A percentile compares a stretch with the other conserved stretches of the same genome.
phyloP scores from a whole-genome alignment of 2,329 filamentous ascomycete genomes.

The Alternaria triticina region DNA sequence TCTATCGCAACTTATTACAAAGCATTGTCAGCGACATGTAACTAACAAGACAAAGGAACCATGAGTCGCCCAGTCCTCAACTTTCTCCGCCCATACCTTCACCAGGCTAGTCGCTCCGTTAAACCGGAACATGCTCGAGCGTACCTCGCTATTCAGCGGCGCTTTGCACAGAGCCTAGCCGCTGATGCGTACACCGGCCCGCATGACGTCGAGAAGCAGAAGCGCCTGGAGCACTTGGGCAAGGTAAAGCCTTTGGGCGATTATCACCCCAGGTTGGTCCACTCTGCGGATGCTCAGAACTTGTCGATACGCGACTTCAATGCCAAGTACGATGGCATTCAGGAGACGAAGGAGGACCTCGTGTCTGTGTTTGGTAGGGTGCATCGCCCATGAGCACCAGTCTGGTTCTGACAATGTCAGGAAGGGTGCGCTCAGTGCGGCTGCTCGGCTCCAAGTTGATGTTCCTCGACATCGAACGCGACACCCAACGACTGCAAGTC shows the following conservation, averaged over 20 bases:
- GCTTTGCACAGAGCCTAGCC: constrained; percentile 29
- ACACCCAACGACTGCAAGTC: constrained; percentile 75
- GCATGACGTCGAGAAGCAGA: constrained; percentile 56
- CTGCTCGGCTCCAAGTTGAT: constrained; percentile 77
- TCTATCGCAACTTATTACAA: background rate
- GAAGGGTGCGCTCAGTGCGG: constrained; percentile 76
- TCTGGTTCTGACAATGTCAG: constrained; percentile 54
- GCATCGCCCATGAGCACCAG: background rate
- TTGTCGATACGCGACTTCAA: constrained; percentile 40
- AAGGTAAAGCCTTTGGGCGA: constrained; percentile 56
- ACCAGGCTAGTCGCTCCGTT: constrained; percentile 47
- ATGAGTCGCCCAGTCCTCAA: constrained; percentile 58
- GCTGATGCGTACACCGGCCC: constrained; percentile 36
- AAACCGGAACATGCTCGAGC: constrained; percentile 57
- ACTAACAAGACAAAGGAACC: constrained; percentile 47
- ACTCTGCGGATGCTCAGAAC: constrained; percentile 20
- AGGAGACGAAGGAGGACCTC: constrained; percentile 33
- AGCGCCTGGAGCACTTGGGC: constrained; percentile 62
- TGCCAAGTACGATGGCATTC: constrained; percentile 34
- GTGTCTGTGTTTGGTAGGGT: constrained; percentile 47
- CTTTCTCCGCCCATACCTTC: constrained; percentile 65
- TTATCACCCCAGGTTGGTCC: constrained; percentile 62
- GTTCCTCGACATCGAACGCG: constrained; percentile 81
- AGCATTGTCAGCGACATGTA: constrained; percentile 15
- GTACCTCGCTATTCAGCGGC: constrained; percentile 54